Base-by-base conservation (phyloP, 2,329 filamentous ascomycete species). In the Curvularia hawaiiensis region DNA sequence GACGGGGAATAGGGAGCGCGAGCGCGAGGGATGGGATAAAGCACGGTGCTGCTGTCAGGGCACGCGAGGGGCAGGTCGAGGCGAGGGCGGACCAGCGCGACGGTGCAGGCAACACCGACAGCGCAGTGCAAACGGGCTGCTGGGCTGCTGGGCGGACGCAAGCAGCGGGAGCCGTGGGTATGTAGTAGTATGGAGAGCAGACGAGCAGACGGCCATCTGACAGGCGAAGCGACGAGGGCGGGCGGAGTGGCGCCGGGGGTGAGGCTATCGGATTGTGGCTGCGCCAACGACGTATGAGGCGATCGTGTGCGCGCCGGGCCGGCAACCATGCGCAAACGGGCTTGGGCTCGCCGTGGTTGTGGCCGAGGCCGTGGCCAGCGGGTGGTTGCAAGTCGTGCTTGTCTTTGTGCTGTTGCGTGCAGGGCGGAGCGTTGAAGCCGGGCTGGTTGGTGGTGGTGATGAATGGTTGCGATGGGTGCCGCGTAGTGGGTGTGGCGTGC, bases 231-330 rank as follows among this genome's bases (percentile, higher is more conserved):
- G 33, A 22, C 33, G 38, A 26, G 14, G 35, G 33, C 40, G 31
- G 31, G 40, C 28, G 38, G 40, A 10, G 45, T 18, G 35, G 35
- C 5, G 35, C 16, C 7, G 35, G 8, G 8, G 16, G 28, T 33
- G 28, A n/a, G 11, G 14, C 16, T 18, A 31, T 18, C 12, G 33
- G 35, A 16, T n/a, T 38, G 35, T 38, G 35, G 35, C 35, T 38
- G 35, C 35, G 26, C 10, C 35, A 30, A 20, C 30, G 33, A 35
- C 28, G 39, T 16, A 31, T 41, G 28, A 43, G 41, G 39, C 56
- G 20, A 52, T 64, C 51, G 59, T 59, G 57, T 50, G 61, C 63
- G 58, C 52, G 49, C 58, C 58, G 52, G 54, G 59, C 58, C 43
- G 62, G 60, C 35, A 59, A 55, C 55, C 45, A 64, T 61, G 52